These are phyloP conservation scores for Thalassiosira ordinaria DNA, from an alignment of 352 stramenopile species.

Conservation along the genomic window DNA sequence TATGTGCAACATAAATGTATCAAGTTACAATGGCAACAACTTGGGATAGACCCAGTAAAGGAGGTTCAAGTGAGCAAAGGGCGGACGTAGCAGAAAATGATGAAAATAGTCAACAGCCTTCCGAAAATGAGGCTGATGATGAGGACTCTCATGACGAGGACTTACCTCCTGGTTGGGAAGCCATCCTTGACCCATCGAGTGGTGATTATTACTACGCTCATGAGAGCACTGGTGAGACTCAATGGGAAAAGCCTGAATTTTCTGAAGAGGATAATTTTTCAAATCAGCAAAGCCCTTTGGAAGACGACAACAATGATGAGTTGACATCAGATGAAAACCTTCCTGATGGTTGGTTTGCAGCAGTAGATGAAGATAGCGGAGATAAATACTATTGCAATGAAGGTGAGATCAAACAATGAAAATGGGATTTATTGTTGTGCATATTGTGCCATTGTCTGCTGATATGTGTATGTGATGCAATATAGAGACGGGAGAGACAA, in stretches of 20 bases:
- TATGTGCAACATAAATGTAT: no score
- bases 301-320: background rate
- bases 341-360: conserved; percentile 27
- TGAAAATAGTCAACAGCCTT: conserved; percentile 1
- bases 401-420: no score
- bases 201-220: conserved; percentile 38
- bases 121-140: conserved; percentile 6
- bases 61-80: background rate
- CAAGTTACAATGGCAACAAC: conserved; percentile 84
- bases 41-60: conserved; percentile 84
- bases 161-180: conserved; percentile 31
- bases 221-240: conserved; percentile 22
- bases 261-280: background rate
- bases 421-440: no score
- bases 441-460: no score
- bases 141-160: background rate
- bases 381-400: conserved; percentile 50
- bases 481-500: conserved; percentile 38
- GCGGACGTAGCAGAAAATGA: background rate
- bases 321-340: background rate
- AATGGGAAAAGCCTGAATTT: conserved; percentile 19
- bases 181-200: conserved; percentile 28
- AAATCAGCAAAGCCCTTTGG: no score
- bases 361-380: conserved; percentile 31
- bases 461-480: no score